phyloP scores from a whole-genome alignment of 371 early-diverging fungal species.

The Coemansia sp. region DNA sequence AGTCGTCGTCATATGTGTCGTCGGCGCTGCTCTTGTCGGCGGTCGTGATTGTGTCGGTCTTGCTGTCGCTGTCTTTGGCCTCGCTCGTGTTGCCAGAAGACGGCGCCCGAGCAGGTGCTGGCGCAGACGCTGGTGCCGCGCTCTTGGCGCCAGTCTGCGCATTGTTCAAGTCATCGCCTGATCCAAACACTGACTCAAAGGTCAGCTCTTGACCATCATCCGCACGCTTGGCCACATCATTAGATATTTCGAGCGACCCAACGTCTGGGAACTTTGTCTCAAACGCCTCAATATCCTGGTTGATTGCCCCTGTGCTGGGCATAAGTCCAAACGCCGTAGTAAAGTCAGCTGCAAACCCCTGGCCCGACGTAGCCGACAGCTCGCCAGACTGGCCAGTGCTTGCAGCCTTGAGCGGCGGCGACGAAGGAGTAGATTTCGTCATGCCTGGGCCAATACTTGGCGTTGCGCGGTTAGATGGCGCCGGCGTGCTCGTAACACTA shows the following conservation, averaged over 20 bases:
- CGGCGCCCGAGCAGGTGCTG: background rate
- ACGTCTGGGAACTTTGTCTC: slow-evolving; percentile 44
- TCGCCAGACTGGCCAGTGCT: background rate
- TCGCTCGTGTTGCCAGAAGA: background rate
- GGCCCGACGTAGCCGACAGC: background rate
- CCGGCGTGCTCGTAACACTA: slow-evolving; percentile 47
- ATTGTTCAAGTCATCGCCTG: background rate
- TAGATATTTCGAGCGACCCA: slow-evolving; percentile 13
- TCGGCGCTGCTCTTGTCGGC: background rate
- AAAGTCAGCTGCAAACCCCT: slow-evolving; percentile 43
- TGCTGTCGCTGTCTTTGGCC: slow-evolving; percentile 5
- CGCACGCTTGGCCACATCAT: background rate
- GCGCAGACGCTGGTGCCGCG: background rate
- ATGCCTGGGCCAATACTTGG: background rate
- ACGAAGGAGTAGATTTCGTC: slow-evolving; percentile 29
- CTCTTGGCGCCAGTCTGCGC: background rate
- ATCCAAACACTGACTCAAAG: slow-evolving; percentile 49
- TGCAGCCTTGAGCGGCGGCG: slow-evolving; percentile 12
- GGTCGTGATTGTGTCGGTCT: background rate
- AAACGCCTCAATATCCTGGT: slow-evolving; percentile 40
- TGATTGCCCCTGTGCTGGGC: slow-evolving; percentile 34
- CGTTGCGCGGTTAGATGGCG: slow-evolving; percentile 14
- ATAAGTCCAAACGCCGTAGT: slow-evolving; percentile 30
- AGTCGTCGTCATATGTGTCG: slow-evolving; percentile 21
- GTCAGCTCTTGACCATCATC: slow-evolving; percentile 22